These are phyloP conservation scores for Actinomortierella wolfii DNA, from an alignment of 371 early-diverging fungal genomes.

Conservation along the genomic window DNA sequence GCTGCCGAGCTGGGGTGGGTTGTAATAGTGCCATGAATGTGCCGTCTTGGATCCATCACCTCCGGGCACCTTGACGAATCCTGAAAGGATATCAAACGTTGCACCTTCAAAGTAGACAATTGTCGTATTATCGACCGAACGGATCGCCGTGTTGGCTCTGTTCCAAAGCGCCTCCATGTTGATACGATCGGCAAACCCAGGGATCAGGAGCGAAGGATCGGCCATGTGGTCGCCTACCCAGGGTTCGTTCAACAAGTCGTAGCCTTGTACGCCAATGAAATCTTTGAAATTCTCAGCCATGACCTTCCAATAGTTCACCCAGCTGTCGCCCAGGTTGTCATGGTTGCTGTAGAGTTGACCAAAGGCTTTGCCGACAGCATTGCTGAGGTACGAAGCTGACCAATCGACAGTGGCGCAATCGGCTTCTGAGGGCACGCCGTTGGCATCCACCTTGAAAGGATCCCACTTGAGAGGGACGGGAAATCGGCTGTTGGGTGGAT, in stretches of 20 bases:
- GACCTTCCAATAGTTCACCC: constrained; percentile 55
- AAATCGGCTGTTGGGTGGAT: constrained; percentile 29
- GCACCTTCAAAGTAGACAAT: constrained; percentile 59
- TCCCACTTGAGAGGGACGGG: constrained; percentile 48
- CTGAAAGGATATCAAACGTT: constrained; percentile 51
- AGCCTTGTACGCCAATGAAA: constrained; percentile 56
- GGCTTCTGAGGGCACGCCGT: constrained; percentile 49
- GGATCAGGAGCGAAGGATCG: constrained; percentile 45
- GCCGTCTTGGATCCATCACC: constrained; percentile 50
- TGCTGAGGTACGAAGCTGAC: constrained; percentile 49
- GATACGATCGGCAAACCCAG: constrained; percentile 45
- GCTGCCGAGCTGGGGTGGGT: constrained; percentile 48
- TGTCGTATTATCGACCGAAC: constrained; percentile 50
- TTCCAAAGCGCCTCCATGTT: constrained; percentile 58
- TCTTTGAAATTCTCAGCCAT: constrained; percentile 50
- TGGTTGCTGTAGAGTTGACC: constrained; percentile 57
- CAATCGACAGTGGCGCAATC: constrained; percentile 53
- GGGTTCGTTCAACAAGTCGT: constrained; percentile 61
- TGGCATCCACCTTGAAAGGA: constrained; percentile 48
- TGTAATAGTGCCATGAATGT: constrained; percentile 46
- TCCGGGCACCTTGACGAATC: constrained; percentile 57
- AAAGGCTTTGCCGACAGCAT: constrained; percentile 55
- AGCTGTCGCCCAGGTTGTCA: constrained; percentile 52
- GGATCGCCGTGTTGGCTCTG: constrained; percentile 48
- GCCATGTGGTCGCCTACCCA: constrained; percentile 56